A percentile compares a stretch with the other conserved stretches of the same genome.
These are phyloP conservation scores for Mycena crocata DNA, from an alignment of 768 basidiomycete genomes.

Conservation along the genomic window DNA sequence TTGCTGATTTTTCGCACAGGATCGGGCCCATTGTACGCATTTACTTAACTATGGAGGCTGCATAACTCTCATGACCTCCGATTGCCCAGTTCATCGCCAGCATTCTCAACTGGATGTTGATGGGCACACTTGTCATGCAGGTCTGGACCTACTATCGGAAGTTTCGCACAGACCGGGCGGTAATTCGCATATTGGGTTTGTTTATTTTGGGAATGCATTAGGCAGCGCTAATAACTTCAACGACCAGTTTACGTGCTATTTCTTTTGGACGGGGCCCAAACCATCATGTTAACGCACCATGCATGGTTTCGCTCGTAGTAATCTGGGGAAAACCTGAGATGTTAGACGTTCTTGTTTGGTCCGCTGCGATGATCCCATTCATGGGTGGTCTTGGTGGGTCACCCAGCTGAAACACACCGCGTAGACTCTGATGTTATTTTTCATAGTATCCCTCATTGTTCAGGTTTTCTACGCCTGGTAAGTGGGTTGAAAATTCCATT, in stretches of 20 bases:
- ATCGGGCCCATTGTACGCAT: no score
- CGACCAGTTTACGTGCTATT: neutral
- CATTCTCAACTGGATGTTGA: constrained; percentile 14
- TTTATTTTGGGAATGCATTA: neutral
- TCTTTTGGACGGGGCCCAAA: constrained; percentile 10
- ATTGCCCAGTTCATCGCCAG: neutral
- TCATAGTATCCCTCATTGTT: neutral
- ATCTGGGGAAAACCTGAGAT: neutral
- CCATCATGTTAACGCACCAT: neutral
- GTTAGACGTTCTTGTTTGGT: neutral
- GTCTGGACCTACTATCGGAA: constrained; percentile 9
- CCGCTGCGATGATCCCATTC: constrained; percentile 2
- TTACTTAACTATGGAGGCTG: no score
- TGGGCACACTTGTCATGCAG: constrained; percentile 12
- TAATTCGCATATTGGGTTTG: neutral
- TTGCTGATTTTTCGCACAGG: no score
- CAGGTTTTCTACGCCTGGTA: constrained; percentile 21
- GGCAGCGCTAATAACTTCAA: neutral
- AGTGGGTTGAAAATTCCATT: no score
- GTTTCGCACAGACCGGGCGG: neutral
- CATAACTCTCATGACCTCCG: no score
- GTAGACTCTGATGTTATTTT: no score
- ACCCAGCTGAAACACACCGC: no score
- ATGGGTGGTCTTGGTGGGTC: constrained; percentile 1
- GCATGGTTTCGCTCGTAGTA: constrained; percentile 10